Evolutionary conservation across 257 asterid species (phyloP), one percentile per base, ranked within the genome.

Genomic region (Orobanche coerulescens): DNA sequence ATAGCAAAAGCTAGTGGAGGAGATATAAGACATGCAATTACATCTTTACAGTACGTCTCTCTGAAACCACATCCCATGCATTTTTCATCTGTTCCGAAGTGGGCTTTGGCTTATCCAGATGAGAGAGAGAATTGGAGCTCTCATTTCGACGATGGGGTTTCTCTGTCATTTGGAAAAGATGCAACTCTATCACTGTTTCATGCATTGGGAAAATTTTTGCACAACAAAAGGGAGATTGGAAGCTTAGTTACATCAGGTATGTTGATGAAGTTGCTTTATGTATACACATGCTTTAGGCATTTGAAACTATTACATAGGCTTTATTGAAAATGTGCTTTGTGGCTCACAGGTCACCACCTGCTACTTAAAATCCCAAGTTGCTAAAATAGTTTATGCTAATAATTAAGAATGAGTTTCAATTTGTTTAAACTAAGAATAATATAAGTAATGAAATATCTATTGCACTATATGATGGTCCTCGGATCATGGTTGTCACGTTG

Each of bases 181-280:
- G 95, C 84, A 40, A 84, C 83, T 10, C 79, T 92, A 44, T 85
- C 96, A 25, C 62, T 92, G 12, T 92, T 92, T 71, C 98, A 92
- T 70, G 98, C 96, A 64, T 54, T 92, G 77, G 98, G 98, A 18
- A 92, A 92, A 71, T 92, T 92, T 78, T 74, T 92, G 79, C 98
- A 92, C 82, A 92, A 92, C 78, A 92, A 92, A 78, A 81, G 98
- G 44, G 91, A 87, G 50, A 62, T 67, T 63, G 89, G 66, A 66
- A 68, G 44, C 62, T 37, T 66, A 72, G 68, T 31, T 61, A 54
- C 75, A 42, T 61, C 90, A 79, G 97, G 94, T 84, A 81, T 40
- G 48, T 72, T 20, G 2, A 1, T 63, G 72, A 48, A 52, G 30
- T 37, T 69, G 60, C 26, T 52, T 66, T 23, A 26, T 48, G 9